Evolutionary conservation across 169 alveolate genomes (phyloP).

Genomic region (Eimeria zaria): DNA sequence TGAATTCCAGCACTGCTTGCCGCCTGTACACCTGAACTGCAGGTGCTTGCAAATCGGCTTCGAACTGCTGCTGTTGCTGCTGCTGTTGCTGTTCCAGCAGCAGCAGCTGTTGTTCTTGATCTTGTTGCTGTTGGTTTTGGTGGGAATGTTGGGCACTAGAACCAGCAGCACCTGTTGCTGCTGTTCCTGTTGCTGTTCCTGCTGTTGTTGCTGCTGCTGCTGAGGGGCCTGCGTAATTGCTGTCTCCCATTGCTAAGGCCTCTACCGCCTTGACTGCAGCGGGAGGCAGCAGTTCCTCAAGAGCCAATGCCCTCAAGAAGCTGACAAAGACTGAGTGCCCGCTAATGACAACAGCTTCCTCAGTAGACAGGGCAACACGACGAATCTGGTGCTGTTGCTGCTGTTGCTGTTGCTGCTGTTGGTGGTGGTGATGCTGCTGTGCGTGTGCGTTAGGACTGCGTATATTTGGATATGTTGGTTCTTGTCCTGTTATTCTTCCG

Average conservation of each 20-base stretch:
- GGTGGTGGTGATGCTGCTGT: not conserved
- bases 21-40: conserved; percentile 55
- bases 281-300: conserved; percentile 47
- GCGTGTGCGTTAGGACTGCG: not conserved
- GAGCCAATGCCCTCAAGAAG: not conserved
- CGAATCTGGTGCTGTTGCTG: not conserved
- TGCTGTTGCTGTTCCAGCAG: conserved; percentile 1
- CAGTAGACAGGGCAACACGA: conserved; percentile 13
- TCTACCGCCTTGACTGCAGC: conserved; percentile 11
- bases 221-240: conserved; percentile 4
- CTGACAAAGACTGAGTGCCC: conserved; percentile 4
- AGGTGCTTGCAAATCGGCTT: conserved; percentile 59
- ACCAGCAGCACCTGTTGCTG: conserved; percentile 23
- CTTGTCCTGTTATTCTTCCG: conserved; percentile 30
- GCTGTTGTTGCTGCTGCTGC: conserved; percentile 29
- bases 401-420: conserved; percentile 23
- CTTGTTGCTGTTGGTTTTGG: not conserved
- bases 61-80: conserved; percentile 41
- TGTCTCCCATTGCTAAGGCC: conserved; percentile 14
- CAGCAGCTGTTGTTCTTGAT: not conserved
- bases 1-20: conserved; percentile 64
- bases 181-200: not conserved
- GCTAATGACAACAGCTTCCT: conserved; percentile 30
- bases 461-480: not conserved
- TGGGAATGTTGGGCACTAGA: not conserved